Evolutionary conservation across 2,329 filamentous ascomycete genomes (phyloP).

Genomic region (Dichotomopilus funicola): DNA sequence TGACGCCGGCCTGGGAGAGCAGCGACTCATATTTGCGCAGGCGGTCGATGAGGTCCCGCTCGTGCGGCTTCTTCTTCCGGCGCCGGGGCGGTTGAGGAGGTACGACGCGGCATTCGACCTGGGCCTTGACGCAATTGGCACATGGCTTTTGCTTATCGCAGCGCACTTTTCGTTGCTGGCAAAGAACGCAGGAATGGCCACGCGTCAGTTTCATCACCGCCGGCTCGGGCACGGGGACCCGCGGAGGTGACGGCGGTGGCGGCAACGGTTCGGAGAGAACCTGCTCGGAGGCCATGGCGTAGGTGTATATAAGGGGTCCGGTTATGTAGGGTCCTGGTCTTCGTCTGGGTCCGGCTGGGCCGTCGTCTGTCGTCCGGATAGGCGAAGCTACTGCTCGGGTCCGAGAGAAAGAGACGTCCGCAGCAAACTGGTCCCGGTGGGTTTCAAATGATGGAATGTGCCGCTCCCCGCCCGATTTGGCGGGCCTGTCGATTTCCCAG

Average conservation of each 20-base stretch:
- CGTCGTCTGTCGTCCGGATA: conserved; percentile 13
- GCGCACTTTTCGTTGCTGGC: conserved; percentile 69
- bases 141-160: conserved; percentile 70
- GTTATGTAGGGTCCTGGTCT: conserved; percentile 7
- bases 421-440: not conserved
- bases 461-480: not conserved
- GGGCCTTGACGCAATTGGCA: conserved; percentile 58
- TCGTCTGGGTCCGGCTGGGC: conserved; percentile 1
- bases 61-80: conserved; percentile 58
- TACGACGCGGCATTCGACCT: conserved; percentile 54
- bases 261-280: conserved; percentile 17
- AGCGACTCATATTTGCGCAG: conserved; percentile 62
- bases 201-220: conserved; percentile 49
- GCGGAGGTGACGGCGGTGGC: conserved; percentile 27
- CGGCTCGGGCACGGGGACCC: conserved; percentile 31
- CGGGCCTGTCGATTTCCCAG: not conserved
- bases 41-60: conserved; percentile 64
- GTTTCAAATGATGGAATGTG: not conserved
- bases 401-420: conserved; percentile 13
- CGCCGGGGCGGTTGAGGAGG: conserved; percentile 51
- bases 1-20: conserved; percentile 57
- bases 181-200: conserved; percentile 61
- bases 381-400: conserved; percentile 21
- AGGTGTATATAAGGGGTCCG: not conserved
- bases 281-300: conserved; percentile 19